These are phyloP conservation scores for Huntiella abstrusa DNA, from an alignment of 2,329 filamentous ascomycete genomes.

Conservation along the genomic window DNA sequence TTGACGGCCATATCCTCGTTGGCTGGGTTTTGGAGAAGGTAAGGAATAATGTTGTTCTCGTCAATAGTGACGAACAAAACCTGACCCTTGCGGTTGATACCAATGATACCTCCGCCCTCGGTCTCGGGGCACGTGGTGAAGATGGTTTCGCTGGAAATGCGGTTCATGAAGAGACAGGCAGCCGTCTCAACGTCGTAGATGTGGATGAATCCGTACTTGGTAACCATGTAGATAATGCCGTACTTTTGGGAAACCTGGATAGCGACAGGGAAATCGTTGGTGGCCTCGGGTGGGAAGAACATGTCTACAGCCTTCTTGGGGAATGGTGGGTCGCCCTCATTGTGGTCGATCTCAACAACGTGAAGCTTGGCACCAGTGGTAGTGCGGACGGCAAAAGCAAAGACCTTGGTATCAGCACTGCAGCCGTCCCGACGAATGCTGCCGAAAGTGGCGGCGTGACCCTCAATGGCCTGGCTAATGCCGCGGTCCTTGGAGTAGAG, in stretches of 20 bases:
- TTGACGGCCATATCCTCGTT: slow-evolving; percentile 90
- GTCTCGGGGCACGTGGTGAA: slow-evolving; percentile 80
- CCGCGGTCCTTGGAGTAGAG: slow-evolving; percentile 90
- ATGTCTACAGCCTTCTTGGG: slow-evolving; percentile 94
- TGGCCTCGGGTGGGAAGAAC: slow-evolving; percentile 89
- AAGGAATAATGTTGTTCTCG: slow-evolving; percentile 78
- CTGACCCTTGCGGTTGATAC: slow-evolving; percentile 94
- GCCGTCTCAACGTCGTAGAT: slow-evolving; percentile 94
- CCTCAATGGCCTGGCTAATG: slow-evolving; percentile 95
- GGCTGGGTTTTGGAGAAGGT: slow-evolving; percentile 88
- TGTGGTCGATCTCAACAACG: slow-evolving; percentile 92
- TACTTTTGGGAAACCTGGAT: slow-evolving; percentile 97
- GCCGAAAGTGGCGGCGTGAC: slow-evolving; percentile 87
- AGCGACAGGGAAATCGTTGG: slow-evolving; percentile 92
- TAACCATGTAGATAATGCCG: slow-evolving; percentile 90
- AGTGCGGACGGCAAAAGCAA: slow-evolving; percentile 87
- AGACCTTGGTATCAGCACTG: slow-evolving; percentile 79
- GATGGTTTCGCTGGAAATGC: slow-evolving; percentile 97
- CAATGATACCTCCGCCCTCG: slow-evolving; percentile 72
- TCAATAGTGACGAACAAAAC: slow-evolving; percentile 88
- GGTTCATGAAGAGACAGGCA: slow-evolving; percentile 97
- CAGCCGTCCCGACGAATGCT: slow-evolving; percentile 77
- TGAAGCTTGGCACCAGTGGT: slow-evolving; percentile 74
- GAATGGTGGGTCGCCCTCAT: slow-evolving; percentile 73
- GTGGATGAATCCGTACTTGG: slow-evolving; percentile 98